Evolutionary conservation across 2,329 filamentous ascomycete species (phyloP).

Genomic region (Clathrospora elynae): DNA sequence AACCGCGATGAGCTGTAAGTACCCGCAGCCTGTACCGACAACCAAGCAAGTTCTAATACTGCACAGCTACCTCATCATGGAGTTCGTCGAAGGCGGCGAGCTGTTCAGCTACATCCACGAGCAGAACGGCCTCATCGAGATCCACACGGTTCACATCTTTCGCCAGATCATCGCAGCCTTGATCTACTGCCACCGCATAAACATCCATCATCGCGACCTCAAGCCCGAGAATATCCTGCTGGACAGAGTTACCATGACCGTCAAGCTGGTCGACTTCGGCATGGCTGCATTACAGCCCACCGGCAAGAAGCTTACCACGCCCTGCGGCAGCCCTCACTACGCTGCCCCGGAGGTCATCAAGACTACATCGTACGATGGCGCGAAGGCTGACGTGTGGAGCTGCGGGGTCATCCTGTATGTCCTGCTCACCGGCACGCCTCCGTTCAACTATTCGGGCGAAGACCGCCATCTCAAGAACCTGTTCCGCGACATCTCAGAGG

Average conservation of each 20-base stretch:
- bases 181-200: conserved; percentile 90
- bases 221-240: conserved; percentile 97
- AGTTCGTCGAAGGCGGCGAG: conserved; percentile 85
- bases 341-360: conserved; percentile 90
- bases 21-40: neutral
- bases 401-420: conserved; percentile 78
- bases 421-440: conserved; percentile 79
- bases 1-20: conserved; percentile 90
- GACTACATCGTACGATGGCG: conserved; percentile 77
- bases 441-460: conserved; percentile 65
- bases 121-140: conserved; percentile 74
- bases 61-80: conserved; percentile 85
- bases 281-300: conserved; percentile 92
- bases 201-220: conserved; percentile 93
- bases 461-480: conserved; percentile 64
- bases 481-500: conserved; percentile 62
- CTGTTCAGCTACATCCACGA: conserved; percentile 84
- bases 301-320: conserved; percentile 79
- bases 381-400: conserved; percentile 92
- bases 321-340: conserved; percentile 96
- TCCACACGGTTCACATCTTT: conserved; percentile 82
- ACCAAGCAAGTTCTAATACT: conserved; percentile 19
- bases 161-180: conserved; percentile 92
- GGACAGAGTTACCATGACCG: conserved; percentile 68
- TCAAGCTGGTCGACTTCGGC: conserved; percentile 97